Percentiles rank a stretch among this genome's conserved stretches.
These are phyloP conservation scores for Cryomyces minteri DNA, from an alignment of 495 filamentous ascomycete species.

Conservation along the genomic window DNA sequence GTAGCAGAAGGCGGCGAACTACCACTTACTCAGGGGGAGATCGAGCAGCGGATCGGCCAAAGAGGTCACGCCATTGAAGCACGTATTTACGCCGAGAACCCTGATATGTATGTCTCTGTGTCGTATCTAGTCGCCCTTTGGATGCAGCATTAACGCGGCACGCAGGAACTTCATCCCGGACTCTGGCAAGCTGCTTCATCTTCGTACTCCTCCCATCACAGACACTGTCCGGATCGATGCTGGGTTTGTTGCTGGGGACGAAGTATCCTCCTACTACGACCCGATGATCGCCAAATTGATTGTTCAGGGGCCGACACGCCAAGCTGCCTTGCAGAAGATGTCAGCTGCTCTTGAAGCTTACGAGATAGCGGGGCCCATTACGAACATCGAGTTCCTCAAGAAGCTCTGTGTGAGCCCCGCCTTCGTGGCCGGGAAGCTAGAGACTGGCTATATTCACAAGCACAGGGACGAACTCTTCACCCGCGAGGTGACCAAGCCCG, in stretches of 20 bases:
- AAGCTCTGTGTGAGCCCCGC: slow-evolving; percentile 56
- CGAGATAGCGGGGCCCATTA: slow-evolving; percentile 79
- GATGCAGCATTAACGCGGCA: too few species aligned
- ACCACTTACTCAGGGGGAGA: slow-evolving; percentile 70
- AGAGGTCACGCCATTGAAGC: slow-evolving; percentile 85
- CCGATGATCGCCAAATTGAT: slow-evolving; percentile 99
- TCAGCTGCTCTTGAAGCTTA: slow-evolving; percentile 71
- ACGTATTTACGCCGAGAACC: slow-evolving; percentile 92
- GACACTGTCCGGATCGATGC: slow-evolving; percentile 77
- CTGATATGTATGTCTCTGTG: slow-evolving; percentile 28
- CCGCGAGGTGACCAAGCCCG: slow-evolving; percentile 5
- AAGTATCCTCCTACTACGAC: slow-evolving; percentile 89
- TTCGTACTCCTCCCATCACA: slow-evolving; percentile 48
- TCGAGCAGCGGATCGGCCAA: slow-evolving; percentile 56
- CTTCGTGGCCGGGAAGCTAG: slow-evolving; percentile 77
- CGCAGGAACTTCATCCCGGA: slow-evolving; percentile 73
- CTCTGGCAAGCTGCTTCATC: slow-evolving; percentile 72
- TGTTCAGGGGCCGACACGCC: slow-evolving; percentile 59
- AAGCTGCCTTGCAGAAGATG: slow-evolving; percentile 69
- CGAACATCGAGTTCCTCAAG: slow-evolving; percentile 96
- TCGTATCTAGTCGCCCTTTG: not conserved
- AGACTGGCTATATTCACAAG: slow-evolving; percentile 91
- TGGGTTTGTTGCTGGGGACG: slow-evolving; percentile 79
- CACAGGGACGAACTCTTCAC: slow-evolving; percentile 43
- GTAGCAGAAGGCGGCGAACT: slow-evolving; percentile 74